These are phyloP conservation scores for Cystofilobasidium bisporidii DNA, from an alignment of 768 basidiomycete species.

Conservation along the genomic window DNA sequence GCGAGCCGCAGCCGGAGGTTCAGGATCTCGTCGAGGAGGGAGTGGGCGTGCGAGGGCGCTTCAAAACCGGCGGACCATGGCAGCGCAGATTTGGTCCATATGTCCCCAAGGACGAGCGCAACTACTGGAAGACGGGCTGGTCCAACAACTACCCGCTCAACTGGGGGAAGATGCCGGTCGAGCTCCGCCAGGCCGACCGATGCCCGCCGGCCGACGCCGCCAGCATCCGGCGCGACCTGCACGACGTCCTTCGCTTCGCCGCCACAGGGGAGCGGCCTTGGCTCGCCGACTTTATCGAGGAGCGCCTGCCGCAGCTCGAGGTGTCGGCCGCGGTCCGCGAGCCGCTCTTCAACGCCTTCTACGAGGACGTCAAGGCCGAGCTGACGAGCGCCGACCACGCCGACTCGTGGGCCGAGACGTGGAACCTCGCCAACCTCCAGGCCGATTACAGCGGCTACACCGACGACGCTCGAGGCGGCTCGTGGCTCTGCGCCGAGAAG, in stretches of 20 bases:
- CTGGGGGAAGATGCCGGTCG: background rate
- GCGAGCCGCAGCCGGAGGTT: too few relatives aligned
- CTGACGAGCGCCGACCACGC: background rate
- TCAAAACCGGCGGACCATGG: too few relatives aligned
- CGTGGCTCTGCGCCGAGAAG: conserved; percentile 6
- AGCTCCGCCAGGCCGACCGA: background rate
- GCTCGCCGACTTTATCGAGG: background rate
- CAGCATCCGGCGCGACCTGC: conserved; percentile 9
- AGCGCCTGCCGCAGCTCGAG: conserved; percentile 4
- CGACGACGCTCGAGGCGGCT: conserved; percentile 19
- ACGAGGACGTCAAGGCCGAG: background rate
- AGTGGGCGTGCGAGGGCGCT: too few relatives aligned
- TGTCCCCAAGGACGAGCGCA: background rate
- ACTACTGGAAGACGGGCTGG: background rate
- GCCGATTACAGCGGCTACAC: conserved; percentile 11
- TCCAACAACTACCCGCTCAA: background rate
- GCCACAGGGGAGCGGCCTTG: background rate
- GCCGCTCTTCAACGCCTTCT: conserved; percentile 1
- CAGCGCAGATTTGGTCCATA: too few relatives aligned
- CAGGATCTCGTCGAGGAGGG: too few relatives aligned
- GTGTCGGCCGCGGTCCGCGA: background rate
- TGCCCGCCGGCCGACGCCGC: background rate
- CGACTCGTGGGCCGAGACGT: conserved; percentile 4
- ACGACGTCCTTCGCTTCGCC: background rate
- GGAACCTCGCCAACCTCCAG: conserved; percentile 9